Conservation (phyloP, 208 protist species). For the Trypanosoma melophagium region DNA sequence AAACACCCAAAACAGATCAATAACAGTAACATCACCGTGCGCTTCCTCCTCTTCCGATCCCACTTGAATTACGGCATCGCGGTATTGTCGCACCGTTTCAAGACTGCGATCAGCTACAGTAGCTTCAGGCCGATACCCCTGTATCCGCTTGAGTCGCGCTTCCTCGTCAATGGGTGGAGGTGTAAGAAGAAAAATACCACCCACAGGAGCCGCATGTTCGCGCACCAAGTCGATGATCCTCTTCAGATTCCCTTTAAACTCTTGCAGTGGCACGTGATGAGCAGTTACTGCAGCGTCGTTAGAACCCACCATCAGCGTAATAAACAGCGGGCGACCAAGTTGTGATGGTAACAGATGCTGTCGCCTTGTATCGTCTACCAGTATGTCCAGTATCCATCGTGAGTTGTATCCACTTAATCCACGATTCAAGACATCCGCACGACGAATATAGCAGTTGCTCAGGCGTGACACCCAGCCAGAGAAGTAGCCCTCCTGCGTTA, state of each 20-base stretch:
- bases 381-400: slow-evolving; percentile 40
- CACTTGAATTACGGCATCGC: slow-evolving; percentile 29
- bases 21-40: slow-evolving; percentile 26
- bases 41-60: slow-evolving; percentile 16
- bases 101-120: slow-evolving; percentile 12
- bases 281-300: slow-evolving; percentile 32
- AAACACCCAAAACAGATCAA: slow-evolving; percentile 35
- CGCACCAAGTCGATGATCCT: slow-evolving; percentile 37
- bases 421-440: slow-evolving; percentile 54
- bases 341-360: slow-evolving; percentile 28
- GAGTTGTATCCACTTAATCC: slow-evolving; percentile 73
- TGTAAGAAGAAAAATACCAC: slow-evolving; percentile 47
- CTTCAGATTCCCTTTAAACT: slow-evolving; percentile 40
- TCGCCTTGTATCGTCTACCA: slow-evolving; percentile 27
- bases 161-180: slow-evolving; percentile 41
- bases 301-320: slow-evolving; percentile 49
- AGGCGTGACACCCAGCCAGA: slow-evolving; percentile 41
- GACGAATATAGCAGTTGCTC: slow-evolving; percentile 38
- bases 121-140: neutral
- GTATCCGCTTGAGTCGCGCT: slow-evolving; percentile 21
- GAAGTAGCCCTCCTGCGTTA: slow-evolving; percentile 50
- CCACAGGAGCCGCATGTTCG: slow-evolving; percentile 26
- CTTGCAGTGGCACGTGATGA: slow-evolving; percentile 35
- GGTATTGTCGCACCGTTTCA: slow-evolving; percentile 28
- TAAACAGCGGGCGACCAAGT: slow-evolving; percentile 38